A percentile compares a stretch with the other conserved stretches of the same genome.
Evolutionary conservation across 2,329 filamentous ascomycete genomes (phyloP).

Genomic region (Fusarium redolens): DNA sequence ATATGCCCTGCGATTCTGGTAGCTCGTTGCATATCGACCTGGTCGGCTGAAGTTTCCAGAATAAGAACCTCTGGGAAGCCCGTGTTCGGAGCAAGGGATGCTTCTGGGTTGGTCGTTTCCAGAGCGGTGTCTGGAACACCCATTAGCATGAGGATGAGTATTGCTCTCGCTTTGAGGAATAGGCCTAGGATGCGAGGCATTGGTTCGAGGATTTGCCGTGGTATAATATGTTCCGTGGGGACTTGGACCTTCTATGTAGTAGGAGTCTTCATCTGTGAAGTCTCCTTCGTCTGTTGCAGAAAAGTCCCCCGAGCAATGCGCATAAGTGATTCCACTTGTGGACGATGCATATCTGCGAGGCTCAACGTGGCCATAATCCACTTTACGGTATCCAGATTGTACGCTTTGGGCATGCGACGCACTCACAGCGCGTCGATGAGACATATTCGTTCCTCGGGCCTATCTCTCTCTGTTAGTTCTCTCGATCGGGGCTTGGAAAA

Average conservation of each 20-base stretch:
- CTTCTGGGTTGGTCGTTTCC: slow-evolving; percentile 1
- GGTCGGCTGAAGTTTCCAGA: slow-evolving; percentile 24
- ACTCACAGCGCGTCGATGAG: slow-evolving; percentile 10
- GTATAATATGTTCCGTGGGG: slow-evolving; percentile 19
- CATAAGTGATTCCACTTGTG: neutral
- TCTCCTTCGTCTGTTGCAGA: neutral
- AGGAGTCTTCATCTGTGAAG: slow-evolving; percentile 10
- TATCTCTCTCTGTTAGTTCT: slow-evolving; percentile 27
- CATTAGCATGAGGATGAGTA: neutral
- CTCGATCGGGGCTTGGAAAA: slow-evolving; percentile 7
- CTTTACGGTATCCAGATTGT: neutral
- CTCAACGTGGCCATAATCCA: neutral
- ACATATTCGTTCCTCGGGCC: slow-evolving; percentile 11
- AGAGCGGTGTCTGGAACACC: neutral
- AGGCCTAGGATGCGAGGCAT: neutral
- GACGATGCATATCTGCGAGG: slow-evolving; percentile 1
- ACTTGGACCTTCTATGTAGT: slow-evolving; percentile 17
- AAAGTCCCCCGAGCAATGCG: neutral
- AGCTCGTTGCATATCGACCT: slow-evolving; percentile 13
- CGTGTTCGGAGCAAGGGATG: slow-evolving; percentile 1
- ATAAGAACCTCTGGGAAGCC: slow-evolving; percentile 9
- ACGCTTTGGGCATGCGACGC: slow-evolving; percentile 2
- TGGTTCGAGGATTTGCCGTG: neutral
- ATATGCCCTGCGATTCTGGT: slow-evolving; percentile 21
- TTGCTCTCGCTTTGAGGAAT: neutral